Evolutionary conservation across 129 eudicot species (phyloP).

Genomic region (Pseudognaphalium luteoalbum): DNA sequence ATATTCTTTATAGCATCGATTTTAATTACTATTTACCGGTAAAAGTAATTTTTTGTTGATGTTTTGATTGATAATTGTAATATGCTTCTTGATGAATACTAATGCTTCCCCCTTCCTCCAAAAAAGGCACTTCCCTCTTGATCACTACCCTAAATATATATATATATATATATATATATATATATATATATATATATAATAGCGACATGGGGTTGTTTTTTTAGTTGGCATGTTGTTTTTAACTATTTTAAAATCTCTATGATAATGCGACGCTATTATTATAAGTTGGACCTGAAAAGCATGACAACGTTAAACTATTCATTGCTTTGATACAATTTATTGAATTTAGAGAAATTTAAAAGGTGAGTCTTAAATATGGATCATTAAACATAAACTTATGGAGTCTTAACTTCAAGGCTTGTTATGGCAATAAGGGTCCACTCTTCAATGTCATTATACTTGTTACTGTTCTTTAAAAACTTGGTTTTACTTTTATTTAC

Average conservation of each 20-base stretch:
- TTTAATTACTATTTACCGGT: no score
- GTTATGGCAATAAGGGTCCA: constrained; percentile 7
- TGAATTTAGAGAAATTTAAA: not conserved
- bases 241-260: not conserved
- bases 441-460: constrained; percentile 1
- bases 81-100: no score
- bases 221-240: not conserved
- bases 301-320: not conserved
- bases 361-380: not conserved
- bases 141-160: no score
- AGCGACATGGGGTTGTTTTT: not conserved
- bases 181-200: no score
- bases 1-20: no score
- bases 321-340: not conserved
- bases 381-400: not conserved
- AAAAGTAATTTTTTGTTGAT: no score
- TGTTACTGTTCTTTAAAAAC: no score
- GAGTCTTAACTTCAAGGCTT: not conserved
- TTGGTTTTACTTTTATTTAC: not conserved
- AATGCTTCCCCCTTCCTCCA: no score
- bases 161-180: no score
- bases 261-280: not conserved
- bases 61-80: no score
- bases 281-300: constrained; percentile 1
- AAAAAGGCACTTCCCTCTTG: no score